These are phyloP conservation scores for Lonicera japonica DNA, from an alignment of 129 eudicot species.

Conservation along the genomic window DNA sequence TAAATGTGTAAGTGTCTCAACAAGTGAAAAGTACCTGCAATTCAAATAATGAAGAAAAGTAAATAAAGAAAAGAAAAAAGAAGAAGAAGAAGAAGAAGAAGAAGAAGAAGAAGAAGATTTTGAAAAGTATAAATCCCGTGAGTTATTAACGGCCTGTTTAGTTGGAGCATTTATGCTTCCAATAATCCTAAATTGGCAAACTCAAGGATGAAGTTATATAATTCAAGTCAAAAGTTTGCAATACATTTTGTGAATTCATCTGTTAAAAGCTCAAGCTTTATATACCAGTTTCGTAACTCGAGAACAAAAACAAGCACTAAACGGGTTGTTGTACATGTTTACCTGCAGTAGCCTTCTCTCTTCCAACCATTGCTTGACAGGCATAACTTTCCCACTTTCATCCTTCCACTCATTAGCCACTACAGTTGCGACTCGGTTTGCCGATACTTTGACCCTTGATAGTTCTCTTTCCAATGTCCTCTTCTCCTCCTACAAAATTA, in stretches of 20 bases:
- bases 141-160: no score
- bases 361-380: slow-evolving; percentile 86
- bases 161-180: no score
- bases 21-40: neutral
- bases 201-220: no score
- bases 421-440: slow-evolving; percentile 75
- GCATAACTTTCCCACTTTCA: slow-evolving; percentile 86
- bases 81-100: no score
- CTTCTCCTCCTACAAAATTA: slow-evolving; percentile 63
- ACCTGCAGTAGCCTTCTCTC: slow-evolving; percentile 84
- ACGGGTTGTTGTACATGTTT: neutral
- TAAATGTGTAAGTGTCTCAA: neutral
- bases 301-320: neutral
- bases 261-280: neutral
- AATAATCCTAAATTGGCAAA: no score
- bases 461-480: slow-evolving; percentile 89
- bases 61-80: no score
- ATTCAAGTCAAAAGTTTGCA: no score
- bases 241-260: no score
- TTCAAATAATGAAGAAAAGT: no score
- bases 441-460: slow-evolving; percentile 78
- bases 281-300: no score
- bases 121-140: no score
- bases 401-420: slow-evolving; percentile 98
- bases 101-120: no score